Conservation (phyloP, 2,329 filamentous ascomycete species). For the Pseudogymnoascus sp. region DNA sequence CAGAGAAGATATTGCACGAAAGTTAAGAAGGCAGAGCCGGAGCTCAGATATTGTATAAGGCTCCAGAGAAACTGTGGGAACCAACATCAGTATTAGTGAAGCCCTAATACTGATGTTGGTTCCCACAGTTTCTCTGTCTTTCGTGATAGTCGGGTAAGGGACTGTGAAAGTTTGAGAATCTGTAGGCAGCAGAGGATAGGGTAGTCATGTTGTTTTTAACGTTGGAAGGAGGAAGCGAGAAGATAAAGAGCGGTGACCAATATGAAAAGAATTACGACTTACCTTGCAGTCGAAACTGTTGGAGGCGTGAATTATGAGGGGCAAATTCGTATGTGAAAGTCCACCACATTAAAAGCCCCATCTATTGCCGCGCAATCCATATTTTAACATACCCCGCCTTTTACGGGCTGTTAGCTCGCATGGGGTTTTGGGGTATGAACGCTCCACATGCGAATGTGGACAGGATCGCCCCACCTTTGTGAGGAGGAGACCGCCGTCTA, state of each 20-base stretch:
- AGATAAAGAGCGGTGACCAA: not conserved
- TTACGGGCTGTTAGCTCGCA: not conserved
- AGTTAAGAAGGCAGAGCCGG: conserved; percentile 13
- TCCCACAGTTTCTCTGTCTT: too few relatives aligned
- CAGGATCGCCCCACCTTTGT: not conserved
- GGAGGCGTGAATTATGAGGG: conserved; percentile 5
- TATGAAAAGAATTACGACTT: conserved; percentile 6
- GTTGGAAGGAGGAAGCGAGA: not conserved
- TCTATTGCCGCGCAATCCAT: too few relatives aligned
- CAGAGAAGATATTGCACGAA: conserved; percentile 1
- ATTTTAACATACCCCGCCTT: not conserved
- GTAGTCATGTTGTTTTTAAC: not conserved
- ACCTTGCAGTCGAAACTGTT: not conserved
- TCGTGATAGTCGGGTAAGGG: too few relatives aligned
- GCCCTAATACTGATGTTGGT: too few relatives aligned
- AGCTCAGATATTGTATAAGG: conserved; percentile 16
- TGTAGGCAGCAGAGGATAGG: conserved; percentile 2
- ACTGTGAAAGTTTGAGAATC: conserved; percentile 6
- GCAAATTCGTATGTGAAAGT: conserved; percentile 5
- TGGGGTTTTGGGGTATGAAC: not conserved
- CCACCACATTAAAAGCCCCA: too few relatives aligned
- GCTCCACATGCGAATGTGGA: not conserved
- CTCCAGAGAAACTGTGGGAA: not conserved
- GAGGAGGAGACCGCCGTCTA: not conserved
- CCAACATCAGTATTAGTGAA: too few relatives aligned